Conservation (phyloP, 2,329 filamentous ascomycete genomes). For the Claviceps sorghi region DNA sequence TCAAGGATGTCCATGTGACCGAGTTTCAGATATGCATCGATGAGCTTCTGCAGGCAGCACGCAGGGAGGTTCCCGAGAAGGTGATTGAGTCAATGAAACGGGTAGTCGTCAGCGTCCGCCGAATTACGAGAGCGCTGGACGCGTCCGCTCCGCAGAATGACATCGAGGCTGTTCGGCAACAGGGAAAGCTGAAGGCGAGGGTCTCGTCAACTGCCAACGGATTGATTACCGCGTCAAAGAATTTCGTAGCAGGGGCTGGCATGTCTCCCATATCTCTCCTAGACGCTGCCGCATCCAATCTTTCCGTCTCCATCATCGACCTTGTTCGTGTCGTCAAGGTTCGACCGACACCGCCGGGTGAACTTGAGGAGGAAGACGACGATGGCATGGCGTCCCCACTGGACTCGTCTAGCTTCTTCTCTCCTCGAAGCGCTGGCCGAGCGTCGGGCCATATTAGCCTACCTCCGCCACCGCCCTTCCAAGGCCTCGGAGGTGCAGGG, state of each 20-base stretch:
- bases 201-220: slow-evolving; percentile 93
- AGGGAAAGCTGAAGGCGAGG: slow-evolving; percentile 58
- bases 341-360: slow-evolving; percentile 55
- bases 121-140: slow-evolving; percentile 71
- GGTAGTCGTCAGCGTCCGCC: slow-evolving; percentile 68
- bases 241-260: slow-evolving; percentile 68
- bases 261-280: slow-evolving; percentile 86
- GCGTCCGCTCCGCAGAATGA: slow-evolving; percentile 39
- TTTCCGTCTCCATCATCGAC: slow-evolving; percentile 75
- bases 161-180: slow-evolving; percentile 36
- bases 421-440: slow-evolving; percentile 32
- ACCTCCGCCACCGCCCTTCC: slow-evolving; percentile 40
- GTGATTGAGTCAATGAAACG: slow-evolving; percentile 77
- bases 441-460: slow-evolving; percentile 24
- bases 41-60: slow-evolving; percentile 67
- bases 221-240: slow-evolving; percentile 86
- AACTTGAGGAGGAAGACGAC: slow-evolving; percentile 66
- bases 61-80: slow-evolving; percentile 55
- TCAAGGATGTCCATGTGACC: slow-evolving; percentile 86
- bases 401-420: slow-evolving; percentile 57
- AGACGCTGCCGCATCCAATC: slow-evolving; percentile 83
- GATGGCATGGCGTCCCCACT: slow-evolving; percentile 51
- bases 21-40: slow-evolving; percentile 92
- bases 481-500: slow-evolving; percentile 37
- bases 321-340: slow-evolving; percentile 76